Base-by-base conservation (phyloP, 2,329 filamentous ascomycete species). In the Cercospora nicotianae region DNA sequence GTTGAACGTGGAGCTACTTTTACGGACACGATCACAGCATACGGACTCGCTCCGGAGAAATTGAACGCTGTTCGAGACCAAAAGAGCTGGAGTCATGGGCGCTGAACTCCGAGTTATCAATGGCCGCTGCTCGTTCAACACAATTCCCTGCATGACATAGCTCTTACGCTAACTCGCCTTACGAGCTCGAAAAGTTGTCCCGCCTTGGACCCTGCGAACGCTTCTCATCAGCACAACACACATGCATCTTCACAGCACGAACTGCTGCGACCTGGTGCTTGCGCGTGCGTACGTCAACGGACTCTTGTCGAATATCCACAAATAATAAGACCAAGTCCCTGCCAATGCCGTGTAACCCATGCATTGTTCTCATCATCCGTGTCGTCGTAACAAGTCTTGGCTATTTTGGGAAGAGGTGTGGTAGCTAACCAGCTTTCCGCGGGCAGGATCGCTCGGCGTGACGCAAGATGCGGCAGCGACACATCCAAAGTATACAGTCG, bases 371-470 rank as follows among this genome's bases (percentile, higher is more conserved):
- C 55, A 59, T 23, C 30, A 31, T 31, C 30, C 30, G 30, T 31
- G 30, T 31, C 7, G 28, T 59, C 55, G 55, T 59, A 23, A 59
- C 31, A 36, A 12, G 30, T 31, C 55, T 59, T 59, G 55, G 55
- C 55, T 36, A 36, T 59, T 59, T 31, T 59, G n/a, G n/a, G 55
- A 59, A 23, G 28, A 36, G 30, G 55, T 59, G 55, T 59, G 55
- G 55, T 59, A 59, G 55, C 55, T 59, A 59, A 31, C 55, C 55
- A 36, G 28, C 55, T 59, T 59, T 33, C 55, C 55, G 28, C 28
- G 55, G n/a, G 28, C 31, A 59, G 55, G 55, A 59, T 59, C 28
- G 30, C 55, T 59, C 55, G 55, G 55, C 55, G 55, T 59, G 55
- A 59, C 55, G 55, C 55, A 59, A 59, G 55, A 59, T 36, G 55